Percentiles rank a stretch among this genome's conserved stretches.
These are phyloP conservation scores for Lolium rigidum DNA, from an alignment of 176 grass and related monocot genomes.

Conservation along the genomic window DNA sequence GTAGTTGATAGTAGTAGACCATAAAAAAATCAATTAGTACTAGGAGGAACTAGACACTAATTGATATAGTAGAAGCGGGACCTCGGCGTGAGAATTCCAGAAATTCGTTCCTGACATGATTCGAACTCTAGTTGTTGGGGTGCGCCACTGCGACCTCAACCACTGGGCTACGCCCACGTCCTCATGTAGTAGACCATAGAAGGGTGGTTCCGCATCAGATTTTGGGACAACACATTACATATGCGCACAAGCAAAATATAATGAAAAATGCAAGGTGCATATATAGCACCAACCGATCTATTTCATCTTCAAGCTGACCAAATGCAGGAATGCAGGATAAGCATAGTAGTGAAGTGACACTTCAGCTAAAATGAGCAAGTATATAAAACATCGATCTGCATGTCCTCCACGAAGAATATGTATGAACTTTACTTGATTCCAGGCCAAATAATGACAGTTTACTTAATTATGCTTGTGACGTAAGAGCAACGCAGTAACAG, in stretches of 20 bases:
- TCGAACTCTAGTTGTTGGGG: too few relatives aligned
- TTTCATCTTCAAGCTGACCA: neutral
- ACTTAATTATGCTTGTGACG: neutral
- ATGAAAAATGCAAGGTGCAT: neutral
- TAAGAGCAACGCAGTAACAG: neutral
- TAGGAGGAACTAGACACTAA: too few relatives aligned
- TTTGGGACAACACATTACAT: too few relatives aligned
- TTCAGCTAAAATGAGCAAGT: neutral
- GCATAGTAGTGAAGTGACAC: neutral
- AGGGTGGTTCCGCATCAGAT: neutral
- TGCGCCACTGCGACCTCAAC: too few relatives aligned
- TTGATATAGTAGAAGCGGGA: too few relatives aligned
- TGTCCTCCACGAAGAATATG: slow-evolving; percentile 21
- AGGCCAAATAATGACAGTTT: neutral
- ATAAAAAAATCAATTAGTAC: too few relatives aligned
- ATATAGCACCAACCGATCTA: neutral
- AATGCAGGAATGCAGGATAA: neutral
- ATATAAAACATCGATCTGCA: neutral
- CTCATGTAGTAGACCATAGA: too few relatives aligned
- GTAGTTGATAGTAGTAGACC: too few relatives aligned
- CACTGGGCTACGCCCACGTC: too few relatives aligned
- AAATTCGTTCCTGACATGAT: too few relatives aligned
- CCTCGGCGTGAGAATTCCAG: too few relatives aligned
- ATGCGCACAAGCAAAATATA: neutral
- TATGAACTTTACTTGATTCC: neutral